A percentile compares a stretch with the other conserved stretches of the same genome.
Evolutionary conservation across 2,329 filamentous ascomycete species (phyloP).

Genomic region (Fusarium sublunatum): DNA sequence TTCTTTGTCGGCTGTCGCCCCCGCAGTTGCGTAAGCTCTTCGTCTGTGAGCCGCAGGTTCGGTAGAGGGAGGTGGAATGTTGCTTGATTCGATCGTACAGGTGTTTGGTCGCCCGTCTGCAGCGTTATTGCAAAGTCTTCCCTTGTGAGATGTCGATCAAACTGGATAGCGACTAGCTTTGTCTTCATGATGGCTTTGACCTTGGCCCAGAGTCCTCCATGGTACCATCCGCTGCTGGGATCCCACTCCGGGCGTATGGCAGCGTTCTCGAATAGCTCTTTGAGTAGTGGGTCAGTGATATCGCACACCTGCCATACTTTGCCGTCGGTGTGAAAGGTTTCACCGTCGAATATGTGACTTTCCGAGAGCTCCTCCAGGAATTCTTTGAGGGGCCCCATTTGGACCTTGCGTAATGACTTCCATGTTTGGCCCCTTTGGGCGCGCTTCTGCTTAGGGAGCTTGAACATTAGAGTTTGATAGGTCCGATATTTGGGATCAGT

Average conservation of each 20-base stretch:
- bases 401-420: constrained; percentile 59
- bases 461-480: constrained; percentile 92
- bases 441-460: constrained; percentile 67
- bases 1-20: constrained; percentile 52
- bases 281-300: constrained; percentile 82
- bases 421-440: constrained; percentile 61
- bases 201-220: constrained; percentile 83
- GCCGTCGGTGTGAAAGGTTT: constrained; percentile 78
- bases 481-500: constrained; percentile 78
- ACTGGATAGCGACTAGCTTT: constrained; percentile 78
- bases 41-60: constrained; percentile 51
- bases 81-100: constrained; percentile 46
- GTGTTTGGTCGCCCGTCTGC: constrained; percentile 51
- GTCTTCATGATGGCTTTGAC: constrained; percentile 88
- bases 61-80: constrained; percentile 51
- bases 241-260: constrained; percentile 70
- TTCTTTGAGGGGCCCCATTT: constrained; percentile 54
- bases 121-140: constrained; percentile 52
- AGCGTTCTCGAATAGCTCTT: constrained; percentile 71
- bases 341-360: constrained; percentile 86
- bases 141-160: constrained; percentile 61
- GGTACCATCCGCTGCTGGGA: constrained; percentile 82
- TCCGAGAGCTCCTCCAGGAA: constrained; percentile 55
- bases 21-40: constrained; percentile 51
- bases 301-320: constrained; percentile 97